Evolutionary conservation across 2,329 filamentous ascomycete species (phyloP).

Genomic region (Venturia carpophila): DNA sequence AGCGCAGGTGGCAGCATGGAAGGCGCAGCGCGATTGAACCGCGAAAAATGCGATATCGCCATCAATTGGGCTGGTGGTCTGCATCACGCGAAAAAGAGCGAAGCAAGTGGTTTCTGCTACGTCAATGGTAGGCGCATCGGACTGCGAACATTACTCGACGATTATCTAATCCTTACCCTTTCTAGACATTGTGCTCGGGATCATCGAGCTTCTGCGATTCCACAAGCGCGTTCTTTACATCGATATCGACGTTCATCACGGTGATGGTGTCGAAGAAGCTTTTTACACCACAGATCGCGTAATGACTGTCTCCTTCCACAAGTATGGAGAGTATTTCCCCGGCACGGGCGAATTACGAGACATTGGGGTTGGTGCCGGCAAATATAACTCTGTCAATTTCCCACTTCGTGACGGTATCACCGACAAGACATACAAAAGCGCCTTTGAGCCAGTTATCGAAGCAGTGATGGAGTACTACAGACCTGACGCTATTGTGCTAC

Average conservation of each 20-base stretch:
- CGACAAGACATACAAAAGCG: constrained; percentile 58
- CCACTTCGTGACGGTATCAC: constrained; percentile 62
- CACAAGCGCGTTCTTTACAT: constrained; percentile 59
- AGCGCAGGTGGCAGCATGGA: constrained; percentile 64
- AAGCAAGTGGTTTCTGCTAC: constrained; percentile 42
- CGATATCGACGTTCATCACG: constrained; percentile 61
- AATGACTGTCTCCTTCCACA: constrained; percentile 66
- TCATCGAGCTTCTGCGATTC: constrained; percentile 56
- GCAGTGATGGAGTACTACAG: constrained; percentile 63
- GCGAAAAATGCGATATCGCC: constrained; percentile 60
- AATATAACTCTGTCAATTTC: constrained; percentile 63
- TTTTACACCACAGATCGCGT: constrained; percentile 65
- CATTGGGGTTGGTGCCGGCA: constrained; percentile 59
- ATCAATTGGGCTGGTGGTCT: constrained; percentile 45
- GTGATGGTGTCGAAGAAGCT: constrained; percentile 62
- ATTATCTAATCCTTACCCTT: constrained; percentile 9
- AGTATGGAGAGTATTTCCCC: constrained; percentile 65
- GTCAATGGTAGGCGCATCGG: constrained; percentile 35
- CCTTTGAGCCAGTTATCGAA: constrained; percentile 60
- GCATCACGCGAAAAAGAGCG: constrained; percentile 43
- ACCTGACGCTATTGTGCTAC: constrained; percentile 59
- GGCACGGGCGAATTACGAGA: constrained; percentile 62
- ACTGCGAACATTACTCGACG: constrained; percentile 1
- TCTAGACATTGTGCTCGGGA: constrained; percentile 57
- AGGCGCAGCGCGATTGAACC: constrained; percentile 58